Conservation (phyloP, 306 rosid genomes). For the Quercus berberidifolia region DNA sequence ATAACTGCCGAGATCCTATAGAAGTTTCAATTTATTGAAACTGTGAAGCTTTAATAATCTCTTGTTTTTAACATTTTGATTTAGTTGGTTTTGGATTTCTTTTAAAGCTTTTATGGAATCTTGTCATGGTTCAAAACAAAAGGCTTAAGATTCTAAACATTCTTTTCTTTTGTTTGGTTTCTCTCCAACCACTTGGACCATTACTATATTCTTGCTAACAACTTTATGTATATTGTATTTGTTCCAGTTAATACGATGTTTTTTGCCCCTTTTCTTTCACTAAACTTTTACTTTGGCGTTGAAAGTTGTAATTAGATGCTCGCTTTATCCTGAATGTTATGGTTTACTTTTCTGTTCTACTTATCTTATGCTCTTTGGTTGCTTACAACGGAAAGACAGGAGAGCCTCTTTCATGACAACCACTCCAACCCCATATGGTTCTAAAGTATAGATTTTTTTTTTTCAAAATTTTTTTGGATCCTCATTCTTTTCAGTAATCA, state of each 20-base stretch:
- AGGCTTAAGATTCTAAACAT: neutral
- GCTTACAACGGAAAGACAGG: too few relatives aligned
- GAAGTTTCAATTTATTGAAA: neutral
- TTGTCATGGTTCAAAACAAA: neutral
- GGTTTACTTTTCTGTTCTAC: too few relatives aligned
- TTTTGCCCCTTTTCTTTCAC: neutral
- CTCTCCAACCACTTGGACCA: constrained; percentile 1
- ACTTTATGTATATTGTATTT: neutral
- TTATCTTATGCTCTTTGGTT: too few relatives aligned
- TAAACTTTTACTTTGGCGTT: neutral
- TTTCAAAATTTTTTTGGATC: too few relatives aligned
- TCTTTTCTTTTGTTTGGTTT: neutral
- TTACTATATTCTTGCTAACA: neutral
- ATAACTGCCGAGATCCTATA: neutral
- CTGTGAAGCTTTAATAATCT: neutral
- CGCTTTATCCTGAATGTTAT: too few relatives aligned
- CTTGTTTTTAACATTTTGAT: neutral
- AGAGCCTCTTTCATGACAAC: too few relatives aligned
- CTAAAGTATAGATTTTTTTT: too few relatives aligned
- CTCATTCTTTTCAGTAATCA: too few relatives aligned
- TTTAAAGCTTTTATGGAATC: neutral
- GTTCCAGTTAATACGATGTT: neutral
- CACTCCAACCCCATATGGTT: too few relatives aligned
- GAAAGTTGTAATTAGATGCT: too few relatives aligned
- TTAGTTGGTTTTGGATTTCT: constrained; percentile 3